Evolutionary conservation across 768 basidiomycete genomes (phyloP), one percentile per base, ranked within the genome.

Genomic region (Boletus subcaerulescens): DNA sequence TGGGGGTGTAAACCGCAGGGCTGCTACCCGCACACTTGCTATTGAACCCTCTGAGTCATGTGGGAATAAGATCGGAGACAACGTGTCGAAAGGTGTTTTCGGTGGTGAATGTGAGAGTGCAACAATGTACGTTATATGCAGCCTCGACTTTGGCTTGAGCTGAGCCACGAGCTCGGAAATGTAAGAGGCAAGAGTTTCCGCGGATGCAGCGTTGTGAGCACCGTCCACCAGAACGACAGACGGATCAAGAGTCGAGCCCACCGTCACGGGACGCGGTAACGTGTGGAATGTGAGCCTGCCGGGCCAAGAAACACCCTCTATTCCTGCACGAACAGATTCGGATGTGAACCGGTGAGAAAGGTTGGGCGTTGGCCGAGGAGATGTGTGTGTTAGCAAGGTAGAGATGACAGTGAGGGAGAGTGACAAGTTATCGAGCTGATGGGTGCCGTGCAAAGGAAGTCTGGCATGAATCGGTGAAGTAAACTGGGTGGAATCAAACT

Each of bases 141-240:
- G 53, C n/a, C 17, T 60, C 24, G 69, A 52, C n/a, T 46, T 46
- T 41, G 59, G 54, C 45, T 50, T 52, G 33, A 64, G 55, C 17
- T 56, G 66, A 50, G 53, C 70, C 43, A 62, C 71, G 58, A 73
- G 76, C 44, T 73, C 70, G 51, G 67, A 64, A 29, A 75, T 72
- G 67, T 92, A 98, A 3, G 75, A 66, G 9, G 84, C 79, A 12
- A 98, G 81, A 0, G 81, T 81, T 29, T 69, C 59, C 0, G 93
- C 80, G 0, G 93, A 93, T 7, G 91, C 86, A 8, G 85, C 73
- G 66, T 98, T 99, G 69, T 98, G 97, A 1, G 97, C 96, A 4
- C 97, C 97, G 64, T 99, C 97, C 5, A 87, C 88, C 12, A 98
- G 79, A 13, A 95, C 60, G 20, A 69, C 71, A 9, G 80, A 58